Evolutionary conservation across 2,329 filamentous ascomycete species (phyloP), one percentile per base, ranked within the genome.

Genomic region (Aquanectria penicillioides): DNA sequence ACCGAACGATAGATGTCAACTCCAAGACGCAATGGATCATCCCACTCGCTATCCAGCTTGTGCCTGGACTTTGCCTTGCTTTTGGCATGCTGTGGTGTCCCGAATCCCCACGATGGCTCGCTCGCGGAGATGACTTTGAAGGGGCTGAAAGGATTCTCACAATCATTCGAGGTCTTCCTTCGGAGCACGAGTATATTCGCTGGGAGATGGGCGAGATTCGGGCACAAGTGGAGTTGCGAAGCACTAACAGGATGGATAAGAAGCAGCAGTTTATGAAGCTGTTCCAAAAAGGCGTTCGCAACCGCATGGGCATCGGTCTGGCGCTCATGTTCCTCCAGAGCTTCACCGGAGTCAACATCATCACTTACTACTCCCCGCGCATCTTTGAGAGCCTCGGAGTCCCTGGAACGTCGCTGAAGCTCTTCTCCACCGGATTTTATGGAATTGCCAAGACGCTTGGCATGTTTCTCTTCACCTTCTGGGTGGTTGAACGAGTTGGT

Each of bases 101-200:
- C 37, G 85, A 88, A 66, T 87, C 84, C 1, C 85, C 86, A 6
- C 82, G 86, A 31, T 88, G 82, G 80, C 77, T 88, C 2, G 85
- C 85, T 8, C 81, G 83, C 56, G 77, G 82, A 58, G 85, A 88
- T 61, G 77, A 80, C 55, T 86, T 83, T 79, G 85, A 88, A 37
- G 78, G 81, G 18, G 74, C 71, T 2, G 64, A 69, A 7, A 55
- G 25, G 5, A 71, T 78, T 0, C 70, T 80, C 1, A 59, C 70
- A 2, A 64, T 63, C 37, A 70, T 79, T 15, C 73, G 78, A 1
- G 71, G 73, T 7, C 72, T 81, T 3, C 67, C 74, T 0, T 41
- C 55, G 1, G 69, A 75, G 1, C 74, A 80, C 41, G 68, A 73
- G 4, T 80, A 80, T 54, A 55, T 75, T 38, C 68, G 66, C n/a